Evolutionary conservation across 768 basidiomycete species (phyloP), one percentile per base, ranked within the genome.

Genomic region (Tulasnella sp.): DNA sequence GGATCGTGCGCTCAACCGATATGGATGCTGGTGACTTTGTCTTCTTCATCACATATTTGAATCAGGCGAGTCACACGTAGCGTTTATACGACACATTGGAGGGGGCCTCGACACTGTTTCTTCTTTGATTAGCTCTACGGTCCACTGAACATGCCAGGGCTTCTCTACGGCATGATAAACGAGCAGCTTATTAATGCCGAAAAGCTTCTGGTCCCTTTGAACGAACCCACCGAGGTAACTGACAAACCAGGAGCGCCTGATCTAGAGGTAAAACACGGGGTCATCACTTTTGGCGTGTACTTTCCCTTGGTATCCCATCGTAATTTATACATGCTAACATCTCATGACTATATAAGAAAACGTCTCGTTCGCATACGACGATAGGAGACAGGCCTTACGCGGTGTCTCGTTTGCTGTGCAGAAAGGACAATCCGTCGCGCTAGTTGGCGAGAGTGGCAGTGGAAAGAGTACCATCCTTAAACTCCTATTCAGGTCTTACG

Each of bases 401-500:
- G 34, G 34, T 5, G 34, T 38, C 34, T 7, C 7, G 7, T 38
- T 38, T 38, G 15, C 34, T 38, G 34, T 38, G 34, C 34, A 38
- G 34, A 38, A 38, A 38, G 34, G 34, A 38, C 34, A 38, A 15
- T 38, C 34, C 7, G 91, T 96, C 21, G 94, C 93, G 0, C 78
- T 97, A 21, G 90, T 98, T 12, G 91, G 86, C 21, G 83, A 86
- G 67, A 82, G 83, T 2, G 89, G 88, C 0, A 75, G 85, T 2
- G 84, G 90, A 11, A 93, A 91, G 70, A 87, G 84, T 8, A 87
- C 90, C 0, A 82, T 91, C 57, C 71, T 91, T 51, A 84, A 90
- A n/a, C 75, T 93, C 29, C 75, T 98, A 15, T 96, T 90, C 70
- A 79, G 92, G 21, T 91, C 97, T 72, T 96, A 97, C 69, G 92